Conservation (phyloP, 176 grass and related monocot species). For the Cenchrus fungigraminus region DNA sequence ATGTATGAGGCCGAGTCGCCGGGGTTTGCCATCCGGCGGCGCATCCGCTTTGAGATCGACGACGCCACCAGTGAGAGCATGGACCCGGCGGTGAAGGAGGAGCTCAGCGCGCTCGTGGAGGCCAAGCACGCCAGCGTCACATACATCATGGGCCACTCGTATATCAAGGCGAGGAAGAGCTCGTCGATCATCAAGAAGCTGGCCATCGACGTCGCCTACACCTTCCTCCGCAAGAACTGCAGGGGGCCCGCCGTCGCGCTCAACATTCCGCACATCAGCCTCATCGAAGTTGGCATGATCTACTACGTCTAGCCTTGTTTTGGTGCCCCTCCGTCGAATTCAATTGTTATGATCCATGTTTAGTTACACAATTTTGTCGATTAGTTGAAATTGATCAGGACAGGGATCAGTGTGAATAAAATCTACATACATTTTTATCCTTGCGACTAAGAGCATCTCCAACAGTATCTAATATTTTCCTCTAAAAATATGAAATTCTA, state of each 20-base stretch:
- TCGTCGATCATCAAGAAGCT: constrained; percentile 65
- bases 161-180: constrained; percentile 67
- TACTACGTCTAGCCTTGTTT: constrained; percentile 60
- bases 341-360: too few relatives aligned
- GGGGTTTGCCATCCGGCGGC: constrained; percentile 26
- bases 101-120: constrained; percentile 45
- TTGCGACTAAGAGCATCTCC: too few relatives aligned
- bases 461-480: too few relatives aligned
- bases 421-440: too few relatives aligned
- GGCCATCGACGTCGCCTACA: constrained; percentile 60
- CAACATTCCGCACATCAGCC: constrained; percentile 69
- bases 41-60: constrained; percentile 53
- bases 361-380: too few relatives aligned
- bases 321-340: background rate
- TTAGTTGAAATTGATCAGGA: too few relatives aligned
- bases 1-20: constrained; percentile 63
- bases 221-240: constrained; percentile 74
- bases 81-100: constrained; percentile 47
- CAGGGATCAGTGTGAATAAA: too few relatives aligned
- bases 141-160: constrained; percentile 74
- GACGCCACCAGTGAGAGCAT: constrained; percentile 1
- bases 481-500: too few relatives aligned
- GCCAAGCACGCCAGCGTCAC: constrained; percentile 63
- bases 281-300: constrained; percentile 82
- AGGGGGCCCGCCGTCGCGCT: constrained; percentile 59